Evolutionary conservation across 1,284 basidiomycete genomes (phyloP).

Genomic region (Clitocybe nebularis): DNA sequence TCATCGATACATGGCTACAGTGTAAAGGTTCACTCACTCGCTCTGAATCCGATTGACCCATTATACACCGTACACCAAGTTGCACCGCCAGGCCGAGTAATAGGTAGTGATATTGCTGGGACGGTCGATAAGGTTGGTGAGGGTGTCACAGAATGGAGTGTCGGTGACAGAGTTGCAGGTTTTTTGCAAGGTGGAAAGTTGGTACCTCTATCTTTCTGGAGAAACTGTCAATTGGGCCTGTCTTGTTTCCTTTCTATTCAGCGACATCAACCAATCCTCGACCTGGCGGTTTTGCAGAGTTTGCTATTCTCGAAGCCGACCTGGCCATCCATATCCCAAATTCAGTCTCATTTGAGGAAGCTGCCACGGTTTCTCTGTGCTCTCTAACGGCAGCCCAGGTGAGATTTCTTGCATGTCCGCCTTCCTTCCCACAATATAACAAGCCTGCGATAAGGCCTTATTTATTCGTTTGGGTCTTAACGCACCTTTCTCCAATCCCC

Average conservation of each 20-base stretch:
- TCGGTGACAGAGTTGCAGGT: constrained; percentile 28
- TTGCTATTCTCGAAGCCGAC: constrained; percentile 29
- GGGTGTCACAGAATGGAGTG: constrained; percentile 22
- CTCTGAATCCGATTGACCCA: constrained; percentile 28
- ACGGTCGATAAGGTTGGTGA: constrained; percentile 24
- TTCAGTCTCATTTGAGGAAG: constrained; percentile 26
- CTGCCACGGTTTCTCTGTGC: constrained; percentile 27
- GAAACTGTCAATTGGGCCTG: background rate
- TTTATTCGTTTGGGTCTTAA: constrained; percentile 26
- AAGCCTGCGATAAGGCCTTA: constrained; percentile 19
- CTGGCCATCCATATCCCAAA: constrained; percentile 25
- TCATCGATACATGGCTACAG: constrained; percentile 11
- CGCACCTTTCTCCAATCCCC: constrained; percentile 24
- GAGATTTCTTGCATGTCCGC: background rate
- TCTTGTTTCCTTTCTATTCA: constrained; percentile 6
- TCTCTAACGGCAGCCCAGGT: constrained; percentile 31
- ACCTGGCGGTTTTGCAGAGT: constrained; percentile 33
- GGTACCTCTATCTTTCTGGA: too few relatives aligned
- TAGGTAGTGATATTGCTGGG: constrained; percentile 32
- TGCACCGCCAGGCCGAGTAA: constrained; percentile 25
- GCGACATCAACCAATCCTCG: constrained; percentile 27
- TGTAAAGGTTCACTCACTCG: constrained; percentile 27
- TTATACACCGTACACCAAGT: constrained; percentile 23
- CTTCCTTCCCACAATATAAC: background rate
- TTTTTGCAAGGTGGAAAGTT: constrained; percentile 29